Evolutionary conservation across 176 grass and related monocot species (phyloP).

Genomic region (Paspalum notatum): DNA sequence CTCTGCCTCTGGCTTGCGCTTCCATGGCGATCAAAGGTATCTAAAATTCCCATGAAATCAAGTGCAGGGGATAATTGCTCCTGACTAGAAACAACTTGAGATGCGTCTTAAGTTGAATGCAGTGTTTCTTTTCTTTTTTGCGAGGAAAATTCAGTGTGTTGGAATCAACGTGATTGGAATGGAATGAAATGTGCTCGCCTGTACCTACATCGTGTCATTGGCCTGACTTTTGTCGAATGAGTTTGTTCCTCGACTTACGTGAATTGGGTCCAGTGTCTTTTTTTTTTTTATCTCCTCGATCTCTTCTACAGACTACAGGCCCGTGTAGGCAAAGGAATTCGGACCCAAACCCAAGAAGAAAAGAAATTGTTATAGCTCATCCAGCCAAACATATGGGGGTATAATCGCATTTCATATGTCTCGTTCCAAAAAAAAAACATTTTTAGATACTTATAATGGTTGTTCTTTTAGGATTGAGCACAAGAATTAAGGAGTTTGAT

Average conservation of each 20-base stretch:
- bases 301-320: too few species aligned
- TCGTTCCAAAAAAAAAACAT: not conserved
- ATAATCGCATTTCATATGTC: not conserved
- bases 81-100: too few species aligned
- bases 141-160: too few species aligned
- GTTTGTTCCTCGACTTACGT: not conserved
- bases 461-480: not conserved
- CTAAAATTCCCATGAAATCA: not conserved
- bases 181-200: not conserved
- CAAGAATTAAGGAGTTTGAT: not conserved
- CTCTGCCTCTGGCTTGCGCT: not conserved
- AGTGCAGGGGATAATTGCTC: not conserved
- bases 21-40: not conserved
- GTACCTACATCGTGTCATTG: not conserved
- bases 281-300: too few species aligned
- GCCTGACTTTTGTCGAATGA: not conserved
- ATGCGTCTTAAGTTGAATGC: not conserved
- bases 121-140: too few species aligned
- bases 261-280: too few species aligned
- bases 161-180: not conserved
- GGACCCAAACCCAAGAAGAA: not conserved
- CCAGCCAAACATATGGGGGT: not conserved
- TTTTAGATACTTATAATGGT: too few species aligned
- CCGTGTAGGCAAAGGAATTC: not conserved
- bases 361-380: not conserved